phyloP scores from a whole-genome alignment of 805 yeast species.

The Kazachstania kunashirensis region DNA sequence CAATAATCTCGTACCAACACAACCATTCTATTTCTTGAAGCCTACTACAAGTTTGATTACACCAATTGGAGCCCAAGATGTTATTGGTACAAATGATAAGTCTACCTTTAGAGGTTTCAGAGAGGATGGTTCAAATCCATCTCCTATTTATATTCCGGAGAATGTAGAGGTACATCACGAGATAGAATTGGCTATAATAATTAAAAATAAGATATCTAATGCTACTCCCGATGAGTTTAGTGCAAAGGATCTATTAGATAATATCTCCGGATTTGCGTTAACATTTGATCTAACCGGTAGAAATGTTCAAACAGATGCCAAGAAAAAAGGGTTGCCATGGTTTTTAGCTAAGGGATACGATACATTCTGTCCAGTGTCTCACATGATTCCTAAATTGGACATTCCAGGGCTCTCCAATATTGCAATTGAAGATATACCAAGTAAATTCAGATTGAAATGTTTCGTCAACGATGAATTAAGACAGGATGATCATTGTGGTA shows the following conservation, averaged over 20 bases:
- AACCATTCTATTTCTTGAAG: constrained; percentile 88
- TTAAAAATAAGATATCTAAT: constrained; percentile 56
- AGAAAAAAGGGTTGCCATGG: constrained; percentile 94
- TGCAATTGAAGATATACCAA: constrained; percentile 37
- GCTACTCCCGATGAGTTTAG: constrained; percentile 47
- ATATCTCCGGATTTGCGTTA: constrained; percentile 79
- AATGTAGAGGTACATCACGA: constrained; percentile 84
- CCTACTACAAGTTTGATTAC: constrained; percentile 72
- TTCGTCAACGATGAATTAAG: constrained; percentile 55
- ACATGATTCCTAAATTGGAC: constrained; percentile 51
- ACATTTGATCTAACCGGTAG: constrained; percentile 94
- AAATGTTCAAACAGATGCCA: constrained; percentile 91
- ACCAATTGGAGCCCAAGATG: constrained; percentile 30
- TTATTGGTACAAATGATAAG: constrained; percentile 1
- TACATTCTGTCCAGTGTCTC: constrained; percentile 84
- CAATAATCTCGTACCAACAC: constrained; percentile 68
- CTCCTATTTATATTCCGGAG: constrained; percentile 75
- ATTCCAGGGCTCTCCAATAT: constrained; percentile 43
- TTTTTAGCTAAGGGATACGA: constrained; percentile 93
- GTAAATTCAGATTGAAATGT: constrained; percentile 21
- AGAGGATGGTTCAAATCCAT: constrained; percentile 35
- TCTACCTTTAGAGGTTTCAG: constrained; percentile 19
- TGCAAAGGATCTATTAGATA: constrained; percentile 58
- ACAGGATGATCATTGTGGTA: constrained; percentile 65
- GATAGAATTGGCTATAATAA: constrained; percentile 76